Percentiles rank a stretch among this genome's conserved stretches.
Evolutionary conservation across 1,139 yeast species (phyloP).

Genomic region (Geotrichum carabidarum): DNA sequence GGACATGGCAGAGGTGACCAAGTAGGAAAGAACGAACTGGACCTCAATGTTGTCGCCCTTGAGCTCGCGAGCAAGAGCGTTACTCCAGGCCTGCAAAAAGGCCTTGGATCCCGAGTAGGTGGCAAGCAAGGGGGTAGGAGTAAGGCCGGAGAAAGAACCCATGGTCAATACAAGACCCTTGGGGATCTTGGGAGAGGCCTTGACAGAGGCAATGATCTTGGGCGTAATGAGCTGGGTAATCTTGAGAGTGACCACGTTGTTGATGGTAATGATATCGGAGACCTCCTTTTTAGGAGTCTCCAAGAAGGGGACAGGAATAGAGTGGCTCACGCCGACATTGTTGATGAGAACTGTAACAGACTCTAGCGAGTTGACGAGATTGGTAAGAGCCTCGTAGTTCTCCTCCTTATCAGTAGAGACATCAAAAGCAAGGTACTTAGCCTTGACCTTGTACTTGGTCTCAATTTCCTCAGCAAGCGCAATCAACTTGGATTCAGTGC

Average conservation of each 20-base stretch:
- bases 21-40: constrained; percentile 78
- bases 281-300: constrained; percentile 74
- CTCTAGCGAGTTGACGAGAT: constrained; percentile 46
- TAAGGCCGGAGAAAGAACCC: constrained; percentile 95
- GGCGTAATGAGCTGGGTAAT: constrained; percentile 78
- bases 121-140: constrained; percentile 89
- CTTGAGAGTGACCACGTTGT: constrained; percentile 77
- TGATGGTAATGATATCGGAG: constrained; percentile 73
- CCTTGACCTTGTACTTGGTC: constrained; percentile 54
- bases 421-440: constrained; percentile 72
- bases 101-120: constrained; percentile 96
- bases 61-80: constrained; percentile 85
- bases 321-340: constrained; percentile 92
- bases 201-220: constrained; percentile 51
- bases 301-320: constrained; percentile 87
- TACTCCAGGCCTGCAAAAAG: constrained; percentile 88
- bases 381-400: constrained; percentile 52
- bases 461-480: constrained; percentile 59
- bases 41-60: constrained; percentile 68
- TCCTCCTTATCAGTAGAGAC: constrained; percentile 53
- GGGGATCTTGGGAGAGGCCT: constrained; percentile 30
- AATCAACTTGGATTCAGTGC: constrained; percentile 75
- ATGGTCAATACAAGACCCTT: constrained; percentile 77
- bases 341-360: constrained; percentile 69
- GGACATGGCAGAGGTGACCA: constrained; percentile 94